Conservation (phyloP, 345 rosid genomes). For the Barbarea vulgaris region DNA sequence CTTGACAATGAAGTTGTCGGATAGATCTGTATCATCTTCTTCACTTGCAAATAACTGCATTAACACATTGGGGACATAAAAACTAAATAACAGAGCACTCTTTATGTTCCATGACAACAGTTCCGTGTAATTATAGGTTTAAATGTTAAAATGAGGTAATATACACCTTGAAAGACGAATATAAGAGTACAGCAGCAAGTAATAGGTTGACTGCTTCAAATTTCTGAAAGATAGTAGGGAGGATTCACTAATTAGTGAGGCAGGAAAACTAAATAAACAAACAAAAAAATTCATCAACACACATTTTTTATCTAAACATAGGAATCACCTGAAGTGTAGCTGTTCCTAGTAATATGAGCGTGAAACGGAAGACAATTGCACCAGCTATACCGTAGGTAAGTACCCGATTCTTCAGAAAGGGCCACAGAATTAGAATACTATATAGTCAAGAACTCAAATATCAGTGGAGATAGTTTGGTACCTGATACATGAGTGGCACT, state of each 20-base stretch:
- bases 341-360: constrained; percentile 80
- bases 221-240: constrained; percentile 52
- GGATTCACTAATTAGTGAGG: constrained; percentile 18
- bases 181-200: constrained; percentile 79
- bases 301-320: constrained; percentile 5
- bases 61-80: constrained; percentile 7
- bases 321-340: constrained; percentile 85
- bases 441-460: constrained; percentile 17
- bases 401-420: constrained; percentile 61
- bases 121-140: constrained; percentile 13
- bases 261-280: not conserved
- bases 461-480: constrained; percentile 31
- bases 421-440: constrained; percentile 11
- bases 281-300: not conserved
- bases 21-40: constrained; percentile 79
- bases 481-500: constrained; percentile 91
- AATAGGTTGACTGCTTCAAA: constrained; percentile 82
- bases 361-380: constrained; percentile 75
- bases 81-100: not conserved
- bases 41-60: constrained; percentile 73
- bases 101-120: constrained; percentile 10
- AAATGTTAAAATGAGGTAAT: constrained; percentile 11
- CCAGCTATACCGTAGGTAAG: constrained; percentile 94
- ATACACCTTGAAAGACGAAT: constrained; percentile 83
- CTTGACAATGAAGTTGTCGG: constrained; percentile 86